Evolutionary conservation across 768 basidiomycete genomes (phyloP).

Genomic region (Mycena haematopus): DNA sequence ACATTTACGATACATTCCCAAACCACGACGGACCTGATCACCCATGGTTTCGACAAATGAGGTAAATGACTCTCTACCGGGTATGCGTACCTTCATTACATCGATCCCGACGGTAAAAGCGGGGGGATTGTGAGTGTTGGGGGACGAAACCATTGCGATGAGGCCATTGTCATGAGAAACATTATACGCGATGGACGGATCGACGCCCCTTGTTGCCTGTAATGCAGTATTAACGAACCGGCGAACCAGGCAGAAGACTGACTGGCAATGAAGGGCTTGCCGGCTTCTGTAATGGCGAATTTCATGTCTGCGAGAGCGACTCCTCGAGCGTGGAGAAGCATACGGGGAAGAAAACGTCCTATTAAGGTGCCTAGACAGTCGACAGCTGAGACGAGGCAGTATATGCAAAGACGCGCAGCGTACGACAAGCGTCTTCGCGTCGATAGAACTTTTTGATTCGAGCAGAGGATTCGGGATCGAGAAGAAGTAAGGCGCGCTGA

Average conservation of each 20-base stretch:
- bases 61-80: constrained; percentile 58
- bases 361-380: constrained; percentile 68
- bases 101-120: constrained; percentile 78
- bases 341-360: constrained; percentile 75
- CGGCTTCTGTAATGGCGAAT: constrained; percentile 63
- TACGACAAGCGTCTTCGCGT: constrained; percentile 80
- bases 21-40: constrained; percentile 58
- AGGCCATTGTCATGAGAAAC: constrained; percentile 81
- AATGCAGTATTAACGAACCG: constrained; percentile 16
- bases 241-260: background rate
- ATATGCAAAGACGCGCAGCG: constrained; percentile 31
- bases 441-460: constrained; percentile 72
- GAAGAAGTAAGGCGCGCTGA: constrained; percentile 57
- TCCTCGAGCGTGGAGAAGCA: constrained; percentile 65
- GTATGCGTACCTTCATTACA: constrained; percentile 78
- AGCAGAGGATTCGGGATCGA: constrained; percentile 62
- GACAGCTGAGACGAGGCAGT: constrained; percentile 8
- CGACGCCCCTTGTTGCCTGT: constrained; percentile 51
- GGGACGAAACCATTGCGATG: constrained; percentile 70
- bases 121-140: constrained; percentile 48
- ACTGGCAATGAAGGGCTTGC: constrained; percentile 82
- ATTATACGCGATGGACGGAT: constrained; percentile 77
- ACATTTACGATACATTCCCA: background rate
- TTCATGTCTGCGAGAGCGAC: constrained; percentile 51
- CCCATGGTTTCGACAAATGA: constrained; percentile 69